phyloP scores from a whole-genome alignment of 352 stramenopile species.

The Globisporangium heterothallicum region DNA sequence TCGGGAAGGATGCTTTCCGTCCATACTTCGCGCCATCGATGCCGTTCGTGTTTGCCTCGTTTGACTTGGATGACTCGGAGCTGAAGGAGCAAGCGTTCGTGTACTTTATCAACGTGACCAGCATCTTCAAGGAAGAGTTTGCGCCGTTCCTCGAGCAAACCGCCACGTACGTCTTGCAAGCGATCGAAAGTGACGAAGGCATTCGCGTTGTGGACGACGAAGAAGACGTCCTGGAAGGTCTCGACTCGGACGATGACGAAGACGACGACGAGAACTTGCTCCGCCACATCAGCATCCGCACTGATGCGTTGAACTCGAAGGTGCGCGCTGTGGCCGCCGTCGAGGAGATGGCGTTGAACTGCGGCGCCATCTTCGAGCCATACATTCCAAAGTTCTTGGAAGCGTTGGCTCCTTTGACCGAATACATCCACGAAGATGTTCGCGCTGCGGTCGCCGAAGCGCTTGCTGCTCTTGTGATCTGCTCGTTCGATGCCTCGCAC shows the following conservation, averaged over 20 bases:
- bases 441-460: slow-evolving; percentile 75
- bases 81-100: slow-evolving; percentile 98
- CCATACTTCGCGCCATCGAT: slow-evolving; percentile 94
- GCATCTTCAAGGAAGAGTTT: slow-evolving; percentile 98
- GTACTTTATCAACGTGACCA: slow-evolving; percentile 97
- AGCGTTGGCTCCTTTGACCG: slow-evolving; percentile 65
- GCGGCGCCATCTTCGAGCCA: slow-evolving; percentile 67
- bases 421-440: slow-evolving; percentile 87
- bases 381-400: slow-evolving; percentile 84
- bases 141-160: slow-evolving; percentile 86
- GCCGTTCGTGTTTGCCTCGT: slow-evolving; percentile 92
- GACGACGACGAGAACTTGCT: slow-evolving; percentile 64
- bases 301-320: slow-evolving; percentile 82
- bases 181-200: slow-evolving; percentile 74
- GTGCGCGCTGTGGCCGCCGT: slow-evolving; percentile 74
- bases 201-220: slow-evolving; percentile 70
- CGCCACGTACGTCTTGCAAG: slow-evolving; percentile 60
- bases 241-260: slow-evolving; percentile 77
- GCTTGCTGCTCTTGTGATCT: slow-evolving; percentile 74
- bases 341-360: slow-evolving; percentile 84
- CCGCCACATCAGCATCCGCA: slow-evolving; percentile 84
- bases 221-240: slow-evolving; percentile 57
- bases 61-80: slow-evolving; percentile 92
- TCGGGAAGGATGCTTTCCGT: slow-evolving; percentile 94
- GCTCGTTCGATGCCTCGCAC: slow-evolving; percentile 80